Evolutionary conservation across 768 basidiomycete species (phyloP).

Genomic region (Rhizopogon vesiculosus): DNA sequence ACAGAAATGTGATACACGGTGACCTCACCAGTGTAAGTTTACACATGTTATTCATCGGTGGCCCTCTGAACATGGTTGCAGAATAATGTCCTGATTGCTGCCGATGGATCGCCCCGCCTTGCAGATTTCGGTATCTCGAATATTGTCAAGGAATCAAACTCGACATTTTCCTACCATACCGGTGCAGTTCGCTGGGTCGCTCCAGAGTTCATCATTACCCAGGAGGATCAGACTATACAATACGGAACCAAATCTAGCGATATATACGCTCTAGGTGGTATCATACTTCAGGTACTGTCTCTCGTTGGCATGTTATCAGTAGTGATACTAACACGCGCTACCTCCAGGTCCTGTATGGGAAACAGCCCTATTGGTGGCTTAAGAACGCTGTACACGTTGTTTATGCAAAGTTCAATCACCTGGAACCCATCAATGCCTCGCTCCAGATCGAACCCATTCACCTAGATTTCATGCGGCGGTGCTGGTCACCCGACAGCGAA

Average conservation of each 20-base stretch:
- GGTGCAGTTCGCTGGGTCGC: constrained; percentile 12
- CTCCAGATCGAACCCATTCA: neutral
- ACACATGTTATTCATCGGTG: neutral
- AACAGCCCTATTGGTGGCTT: constrained; percentile 18
- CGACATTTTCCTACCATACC: constrained; percentile 15
- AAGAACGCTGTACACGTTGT: constrained; percentile 18
- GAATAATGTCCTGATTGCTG: constrained; percentile 6
- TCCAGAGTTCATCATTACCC: constrained; percentile 9
- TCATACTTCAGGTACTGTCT: too few relatives aligned
- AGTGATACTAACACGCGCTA: too few relatives aligned
- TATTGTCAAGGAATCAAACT: constrained; percentile 30
- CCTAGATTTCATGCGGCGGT: constrained; percentile 17
- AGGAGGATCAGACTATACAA: neutral
- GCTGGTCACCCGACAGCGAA: constrained; percentile 20
- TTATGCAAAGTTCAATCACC: constrained; percentile 10
- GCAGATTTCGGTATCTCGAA: constrained; percentile 41
- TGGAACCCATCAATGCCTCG: constrained; percentile 9
- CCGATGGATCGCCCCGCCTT: constrained; percentile 3
- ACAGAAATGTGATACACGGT: constrained; percentile 3
- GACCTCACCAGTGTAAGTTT: constrained; percentile 6
- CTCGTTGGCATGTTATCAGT: too few relatives aligned
- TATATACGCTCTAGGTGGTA: too few relatives aligned
- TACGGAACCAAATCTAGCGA: constrained; percentile 1
- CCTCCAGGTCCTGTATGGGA: constrained; percentile 8
- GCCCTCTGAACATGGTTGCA: neutral